phyloP scores from a whole-genome alignment of 352 stramenopile species.

The Pythium folliculosum region DNA sequence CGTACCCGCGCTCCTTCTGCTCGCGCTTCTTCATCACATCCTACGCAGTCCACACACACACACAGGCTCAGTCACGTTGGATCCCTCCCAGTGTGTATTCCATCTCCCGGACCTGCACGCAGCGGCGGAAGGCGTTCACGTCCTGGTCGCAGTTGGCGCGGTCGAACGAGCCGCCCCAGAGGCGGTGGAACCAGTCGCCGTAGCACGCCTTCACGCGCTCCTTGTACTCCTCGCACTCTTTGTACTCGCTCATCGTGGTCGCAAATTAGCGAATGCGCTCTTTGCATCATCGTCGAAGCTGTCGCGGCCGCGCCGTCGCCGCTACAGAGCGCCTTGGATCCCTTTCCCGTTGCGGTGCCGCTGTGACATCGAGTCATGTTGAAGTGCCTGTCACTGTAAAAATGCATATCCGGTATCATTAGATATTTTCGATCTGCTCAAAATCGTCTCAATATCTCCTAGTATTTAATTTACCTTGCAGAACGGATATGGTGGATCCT shows the following conservation, averaged over 20 bases:
- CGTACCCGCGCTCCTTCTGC: slow-evolving; percentile 27
- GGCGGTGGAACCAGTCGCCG: slow-evolving; percentile 77
- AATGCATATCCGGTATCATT: neutral
- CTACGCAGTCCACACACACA: slow-evolving; percentile 21
- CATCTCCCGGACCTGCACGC: slow-evolving; percentile 47
- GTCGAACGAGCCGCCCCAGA: slow-evolving; percentile 71
- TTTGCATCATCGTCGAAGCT: neutral
- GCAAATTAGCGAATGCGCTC: slow-evolving; percentile 12
- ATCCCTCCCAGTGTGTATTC: too few relatives aligned
- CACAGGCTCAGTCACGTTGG: neutral
- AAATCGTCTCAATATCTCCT: too few relatives aligned
- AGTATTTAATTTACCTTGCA: neutral
- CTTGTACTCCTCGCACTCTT: slow-evolving; percentile 78
- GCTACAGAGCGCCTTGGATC: neutral
- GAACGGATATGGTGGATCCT: neutral
- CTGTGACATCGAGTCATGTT: neutral
- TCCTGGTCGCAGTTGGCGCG: slow-evolving; percentile 67
- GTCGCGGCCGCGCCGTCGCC: neutral
- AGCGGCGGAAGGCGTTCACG: slow-evolving; percentile 69
- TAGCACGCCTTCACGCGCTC: slow-evolving; percentile 82
- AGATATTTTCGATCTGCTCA: too few relatives aligned
- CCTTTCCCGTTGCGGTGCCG: neutral
- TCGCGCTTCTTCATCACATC: slow-evolving; percentile 48
- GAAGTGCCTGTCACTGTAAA: neutral
- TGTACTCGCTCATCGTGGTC: slow-evolving; percentile 37